These are phyloP conservation scores for Amanita polypyramis DNA, from an alignment of 768 basidiomycete genomes.

Conservation along the genomic window DNA sequence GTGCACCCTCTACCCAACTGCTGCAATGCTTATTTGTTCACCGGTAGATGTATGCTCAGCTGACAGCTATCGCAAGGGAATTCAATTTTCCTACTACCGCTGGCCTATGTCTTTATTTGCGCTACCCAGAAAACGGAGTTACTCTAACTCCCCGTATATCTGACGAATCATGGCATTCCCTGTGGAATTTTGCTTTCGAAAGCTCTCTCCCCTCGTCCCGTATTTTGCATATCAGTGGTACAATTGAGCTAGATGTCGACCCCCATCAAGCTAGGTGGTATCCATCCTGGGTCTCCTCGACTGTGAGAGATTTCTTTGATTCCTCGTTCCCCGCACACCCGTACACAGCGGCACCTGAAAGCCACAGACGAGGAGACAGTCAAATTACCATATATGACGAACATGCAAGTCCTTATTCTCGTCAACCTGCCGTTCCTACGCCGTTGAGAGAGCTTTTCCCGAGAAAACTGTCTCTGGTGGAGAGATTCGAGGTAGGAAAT, in stretches of 20 bases:
- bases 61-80: conserved; percentile 71
- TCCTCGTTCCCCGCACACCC: conserved; percentile 26
- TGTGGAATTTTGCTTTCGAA: conserved; percentile 59
- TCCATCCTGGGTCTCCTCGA: conserved; percentile 52
- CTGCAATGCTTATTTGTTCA: not conserved
- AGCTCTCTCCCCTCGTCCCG: conserved; percentile 20
- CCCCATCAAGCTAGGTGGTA: conserved; percentile 69
- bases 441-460: conserved; percentile 40
- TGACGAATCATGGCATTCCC: conserved; percentile 65
- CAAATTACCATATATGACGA: conserved; percentile 30
- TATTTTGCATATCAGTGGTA: conserved; percentile 58
- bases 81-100: conserved; percentile 70
- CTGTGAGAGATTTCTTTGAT: conserved; percentile 33
- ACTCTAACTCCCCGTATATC: conserved; percentile 61
- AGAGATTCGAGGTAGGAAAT: conserved; percentile 38
- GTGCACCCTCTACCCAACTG: conserved; percentile 8
- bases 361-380: conserved; percentile 47
- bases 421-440: conserved; percentile 19
- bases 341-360: conserved; percentile 30
- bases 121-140: conserved; percentile 44
- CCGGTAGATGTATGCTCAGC: conserved; percentile 63
- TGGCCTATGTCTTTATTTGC: conserved; percentile 75
- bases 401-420: conserved; percentile 23
- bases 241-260: conserved; percentile 85
- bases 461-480: conserved; percentile 58